phyloP scores from a whole-genome alignment of 257 asterid species.

The Solanum boliviense region DNA sequence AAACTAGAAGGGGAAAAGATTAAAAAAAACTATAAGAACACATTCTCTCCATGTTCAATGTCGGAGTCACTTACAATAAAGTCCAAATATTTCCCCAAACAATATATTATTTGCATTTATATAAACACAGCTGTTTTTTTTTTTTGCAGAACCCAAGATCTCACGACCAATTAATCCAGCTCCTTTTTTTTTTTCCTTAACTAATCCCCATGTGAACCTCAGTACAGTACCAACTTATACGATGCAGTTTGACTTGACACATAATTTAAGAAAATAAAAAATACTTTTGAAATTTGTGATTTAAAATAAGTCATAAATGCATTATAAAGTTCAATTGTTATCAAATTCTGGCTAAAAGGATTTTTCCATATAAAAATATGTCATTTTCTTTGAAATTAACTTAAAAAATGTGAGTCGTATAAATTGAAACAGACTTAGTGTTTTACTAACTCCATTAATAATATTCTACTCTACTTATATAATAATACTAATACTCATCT shows the following conservation, averaged over 20 bases:
- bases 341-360: no score
- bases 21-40: conserved; percentile 12
- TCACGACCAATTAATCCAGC: conserved; percentile 25
- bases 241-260: fast-evolving
- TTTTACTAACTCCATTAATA: not conserved
- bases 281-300: fast-evolving
- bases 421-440: fast-evolving
- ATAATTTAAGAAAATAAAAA: not conserved
- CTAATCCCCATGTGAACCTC: conserved; percentile 14
- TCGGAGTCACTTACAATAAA: conserved; percentile 39
- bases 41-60: conserved; percentile 69
- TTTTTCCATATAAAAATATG: no score
- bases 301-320: no score
- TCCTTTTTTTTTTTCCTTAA: not conserved
- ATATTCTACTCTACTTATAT: conserved; percentile 7
- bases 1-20: not conserved
- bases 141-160: conserved; percentile 53
- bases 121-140: conserved; percentile 33
- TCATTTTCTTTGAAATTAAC: no score
- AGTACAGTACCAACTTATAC: not conserved
- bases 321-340: no score
- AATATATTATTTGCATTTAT: conserved; percentile 3
- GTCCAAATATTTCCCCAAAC: conserved; percentile 37
- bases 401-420: no score
- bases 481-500: not conserved